Conservation (phyloP, 805 yeast species). For the Gaillardinia entomophila region DNA sequence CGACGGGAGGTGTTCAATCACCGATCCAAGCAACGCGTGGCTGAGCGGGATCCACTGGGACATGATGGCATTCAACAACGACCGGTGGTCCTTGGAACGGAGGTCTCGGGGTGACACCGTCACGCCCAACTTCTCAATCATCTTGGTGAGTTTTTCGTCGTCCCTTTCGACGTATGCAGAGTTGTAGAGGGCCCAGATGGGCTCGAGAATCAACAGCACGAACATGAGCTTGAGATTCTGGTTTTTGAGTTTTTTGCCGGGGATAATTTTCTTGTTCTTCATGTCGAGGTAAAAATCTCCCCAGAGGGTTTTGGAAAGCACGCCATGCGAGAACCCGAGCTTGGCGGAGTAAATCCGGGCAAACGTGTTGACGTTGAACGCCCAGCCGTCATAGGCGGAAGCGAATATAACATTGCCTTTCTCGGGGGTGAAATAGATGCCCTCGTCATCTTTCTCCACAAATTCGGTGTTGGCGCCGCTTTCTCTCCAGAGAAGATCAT, state of each 20-base stretch:
- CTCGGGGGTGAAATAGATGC: constrained; percentile 81
- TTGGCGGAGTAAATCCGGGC: constrained; percentile 81
- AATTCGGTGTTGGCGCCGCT: constrained; percentile 50
- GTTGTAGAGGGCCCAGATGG: constrained; percentile 87
- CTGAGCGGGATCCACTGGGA: constrained; percentile 95
- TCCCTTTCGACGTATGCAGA: constrained; percentile 61
- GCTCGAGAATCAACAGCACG: constrained; percentile 81
- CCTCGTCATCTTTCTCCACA: constrained; percentile 73
- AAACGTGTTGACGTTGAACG: constrained; percentile 84
- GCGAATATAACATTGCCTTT: constrained; percentile 88
- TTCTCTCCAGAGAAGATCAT: constrained; percentile 74
- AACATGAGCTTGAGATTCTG: constrained; percentile 64
- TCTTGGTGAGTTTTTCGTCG: constrained; percentile 66
- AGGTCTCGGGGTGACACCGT: constrained; percentile 71
- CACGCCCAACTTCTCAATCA: constrained; percentile 63
- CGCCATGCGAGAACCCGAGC: constrained; percentile 76
- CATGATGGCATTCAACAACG: constrained; percentile 59
- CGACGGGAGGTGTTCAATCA: constrained; percentile 79
- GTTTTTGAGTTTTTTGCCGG: constrained; percentile 53
- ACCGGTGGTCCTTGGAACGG: constrained; percentile 69
- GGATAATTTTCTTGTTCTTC: constrained; percentile 77
- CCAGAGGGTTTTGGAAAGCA: constrained; percentile 84
- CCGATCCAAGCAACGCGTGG: constrained; percentile 75
- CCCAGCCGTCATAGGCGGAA: constrained; percentile 96
- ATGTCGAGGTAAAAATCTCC: constrained; percentile 90